Base-by-base conservation (phyloP, 257 asterid genomes). In the Misopates orontium region DNA sequence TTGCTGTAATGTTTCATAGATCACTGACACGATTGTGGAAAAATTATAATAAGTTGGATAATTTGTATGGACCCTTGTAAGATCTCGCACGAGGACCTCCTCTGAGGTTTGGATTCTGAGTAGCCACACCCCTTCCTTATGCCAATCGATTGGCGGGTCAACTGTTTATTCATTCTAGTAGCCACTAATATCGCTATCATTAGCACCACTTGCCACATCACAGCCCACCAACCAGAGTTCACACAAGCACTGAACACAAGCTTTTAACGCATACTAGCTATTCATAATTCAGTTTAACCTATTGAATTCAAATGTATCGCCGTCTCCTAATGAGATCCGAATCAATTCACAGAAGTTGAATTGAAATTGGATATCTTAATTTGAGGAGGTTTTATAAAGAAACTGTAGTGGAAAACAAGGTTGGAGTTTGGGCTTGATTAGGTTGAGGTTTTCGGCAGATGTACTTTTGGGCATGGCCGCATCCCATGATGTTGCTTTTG, bases 391-490 rank as follows among this genome's bases (percentile, higher is more conserved):
- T 36, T 36, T 4, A 8, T 36, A 36, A 3, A 36, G 42, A 36
- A 28, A 36, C 42, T 36, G 8, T 36, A 36, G 42, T 36, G 4
- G 42, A 36, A 36, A 28, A 28, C 6, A 6, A 2, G 36, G 36
- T 28, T 28, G 36, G 6, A 28, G 36, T 6, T 28, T 28, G 36
- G 36, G 6, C 36, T 28, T 28, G 36, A 28, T 28, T 28, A 2
- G 5, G 22, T 23, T 9, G 52, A 68, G 22, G 41, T 63, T 28
- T 41, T 50, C 8, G 56, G 42, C 32, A 42, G 47, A 54, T 31
- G 53, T 8, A 25, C 62, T 47, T 68, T 3, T 74, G 24, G 36
- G 36, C 36, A 28, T 28, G 36, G 36, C 36, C 36, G 36, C 36
- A 28, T 28, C 6, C 36, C 36, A 28, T 6, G 6, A 28, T 28